Percentiles rank a stretch among this genome's conserved stretches.
These are phyloP conservation scores for Pythium coloratum DNA, from an alignment of 352 stramenopile species.

Conservation along the genomic window DNA sequence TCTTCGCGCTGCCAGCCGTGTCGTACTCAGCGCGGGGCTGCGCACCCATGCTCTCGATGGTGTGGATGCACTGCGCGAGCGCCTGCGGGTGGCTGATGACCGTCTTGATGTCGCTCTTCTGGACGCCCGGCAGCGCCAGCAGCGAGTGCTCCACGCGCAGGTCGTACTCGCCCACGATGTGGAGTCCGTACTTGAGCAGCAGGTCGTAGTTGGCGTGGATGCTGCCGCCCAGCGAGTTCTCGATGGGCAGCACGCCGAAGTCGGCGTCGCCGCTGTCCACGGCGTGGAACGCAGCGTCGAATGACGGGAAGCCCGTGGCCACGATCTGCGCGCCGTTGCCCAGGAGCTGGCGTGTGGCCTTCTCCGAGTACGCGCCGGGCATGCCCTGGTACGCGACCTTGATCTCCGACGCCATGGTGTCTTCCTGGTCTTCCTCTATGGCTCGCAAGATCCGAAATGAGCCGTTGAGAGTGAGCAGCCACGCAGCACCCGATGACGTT, in stretches of 20 bases:
- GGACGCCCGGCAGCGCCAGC: conserved; percentile 87
- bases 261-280: conserved; percentile 83
- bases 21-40: conserved; percentile 93
- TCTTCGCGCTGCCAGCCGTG: conserved; percentile 96
- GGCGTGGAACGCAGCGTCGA: conserved; percentile 58
- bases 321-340: conserved; percentile 61
- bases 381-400: conserved; percentile 96
- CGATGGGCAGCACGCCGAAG: conserved; percentile 93
- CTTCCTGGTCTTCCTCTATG: neutral
- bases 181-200: conserved; percentile 65
- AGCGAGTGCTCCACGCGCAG: conserved; percentile 92
- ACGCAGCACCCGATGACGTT: neutral
- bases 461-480: neutral
- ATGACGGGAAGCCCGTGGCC: conserved; percentile 49
- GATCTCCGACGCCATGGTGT: conserved; percentile 39
- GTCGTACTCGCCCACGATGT: conserved; percentile 68
- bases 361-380: conserved; percentile 97
- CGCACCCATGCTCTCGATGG: conserved; percentile 84
- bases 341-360: conserved; percentile 93
- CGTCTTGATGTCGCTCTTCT: conserved; percentile 91
- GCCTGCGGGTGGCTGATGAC: conserved; percentile 97
- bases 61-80: conserved; percentile 96
- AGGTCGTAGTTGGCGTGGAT: conserved; percentile 96
- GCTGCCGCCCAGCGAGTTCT: conserved; percentile 93
- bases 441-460: conserved; percentile 16